These are phyloP conservation scores for Daldinia eschscholtzii DNA, from an alignment of 2,329 filamentous ascomycete genomes.

Conservation along the genomic window DNA sequence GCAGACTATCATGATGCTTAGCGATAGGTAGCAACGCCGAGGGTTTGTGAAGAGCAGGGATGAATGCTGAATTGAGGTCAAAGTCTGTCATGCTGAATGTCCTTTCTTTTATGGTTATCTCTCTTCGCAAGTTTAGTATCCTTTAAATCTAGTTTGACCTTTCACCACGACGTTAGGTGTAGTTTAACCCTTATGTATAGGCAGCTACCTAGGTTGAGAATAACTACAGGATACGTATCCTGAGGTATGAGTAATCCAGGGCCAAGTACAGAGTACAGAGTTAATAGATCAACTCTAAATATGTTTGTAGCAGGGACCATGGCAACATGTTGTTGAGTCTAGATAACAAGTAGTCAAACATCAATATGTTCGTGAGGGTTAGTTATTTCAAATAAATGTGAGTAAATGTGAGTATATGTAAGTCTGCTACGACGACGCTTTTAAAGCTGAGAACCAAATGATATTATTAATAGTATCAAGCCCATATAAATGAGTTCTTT, in stretches of 20 bases:
- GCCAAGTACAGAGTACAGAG: background rate
- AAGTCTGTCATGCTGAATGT: conserved; percentile 65
- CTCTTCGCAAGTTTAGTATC: background rate
- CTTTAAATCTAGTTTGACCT: conserved; percentile 17
- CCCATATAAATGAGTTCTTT: background rate
- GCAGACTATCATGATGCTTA: conserved; percentile 80
- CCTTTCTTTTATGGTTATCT: background rate
- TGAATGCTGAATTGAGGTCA: conserved; percentile 70
- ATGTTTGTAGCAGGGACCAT: background rate
- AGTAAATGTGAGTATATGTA: background rate
- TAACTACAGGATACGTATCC: background rate
- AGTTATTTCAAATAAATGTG: background rate
- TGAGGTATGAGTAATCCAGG: no score
- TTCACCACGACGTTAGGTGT: conserved; percentile 18
- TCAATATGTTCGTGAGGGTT: background rate
- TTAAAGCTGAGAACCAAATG: background rate
- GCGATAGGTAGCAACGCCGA: conserved; percentile 87
- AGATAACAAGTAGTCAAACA: background rate
- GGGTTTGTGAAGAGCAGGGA: conserved; percentile 89
- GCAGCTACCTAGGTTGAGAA: background rate
- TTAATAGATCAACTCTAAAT: background rate
- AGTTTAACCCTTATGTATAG: background rate
- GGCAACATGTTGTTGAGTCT: background rate
- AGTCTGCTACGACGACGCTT: background rate
- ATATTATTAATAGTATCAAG: conserved; percentile 1